Evolutionary conservation across 2,329 filamentous ascomycete genomes (phyloP), one percentile per base, ranked within the genome.

Genomic region (Fusarium sp.): DNA sequence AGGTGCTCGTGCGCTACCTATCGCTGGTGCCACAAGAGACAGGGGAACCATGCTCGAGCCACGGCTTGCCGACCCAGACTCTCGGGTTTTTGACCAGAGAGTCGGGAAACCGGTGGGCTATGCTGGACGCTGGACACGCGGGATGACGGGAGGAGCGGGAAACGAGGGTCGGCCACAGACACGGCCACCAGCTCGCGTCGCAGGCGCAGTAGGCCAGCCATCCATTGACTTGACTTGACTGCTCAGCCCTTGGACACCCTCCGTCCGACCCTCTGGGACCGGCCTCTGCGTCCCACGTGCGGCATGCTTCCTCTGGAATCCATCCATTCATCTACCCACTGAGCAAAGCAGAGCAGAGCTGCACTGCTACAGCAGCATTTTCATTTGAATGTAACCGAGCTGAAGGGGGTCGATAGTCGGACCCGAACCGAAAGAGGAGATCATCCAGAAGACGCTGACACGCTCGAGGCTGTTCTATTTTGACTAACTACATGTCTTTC

Each of bases 21-120:
- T 45, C 57, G 67, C 64, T 65, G 65, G 77, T 69, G 61, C 58
- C 66, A 75, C 73, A 61, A 7, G 71, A 69, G 75, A 79, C 77
- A 79, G 72, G 78, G 79, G 79, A 74, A 65, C 79, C 79, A 79
- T 76, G 80, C 74, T 74, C 73, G 68, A 76, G 74, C 76, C 77
- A 79, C 71, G 75, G 77, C 77, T 81, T 81, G 73, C 80, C 80
- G 80, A 82, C 79, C 80, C 80, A 79, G 75, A 75, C 76, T 69
- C 74, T 81, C 80, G 80, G 80, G 78, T 77, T 80, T 73, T 72
- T 77, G 75, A 78, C 80, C 80, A 79, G 71, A 79, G 71, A 73
- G 61, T 77, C 76, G 80, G 80, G 77, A 78, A 72, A 74, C 70
- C 65, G 76, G 74, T 77, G 73, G 74, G 69, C 71, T 78, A 66